phyloP scores from a whole-genome alignment of 148 eudicot genomes.

The Arbutus unedo region DNA sequence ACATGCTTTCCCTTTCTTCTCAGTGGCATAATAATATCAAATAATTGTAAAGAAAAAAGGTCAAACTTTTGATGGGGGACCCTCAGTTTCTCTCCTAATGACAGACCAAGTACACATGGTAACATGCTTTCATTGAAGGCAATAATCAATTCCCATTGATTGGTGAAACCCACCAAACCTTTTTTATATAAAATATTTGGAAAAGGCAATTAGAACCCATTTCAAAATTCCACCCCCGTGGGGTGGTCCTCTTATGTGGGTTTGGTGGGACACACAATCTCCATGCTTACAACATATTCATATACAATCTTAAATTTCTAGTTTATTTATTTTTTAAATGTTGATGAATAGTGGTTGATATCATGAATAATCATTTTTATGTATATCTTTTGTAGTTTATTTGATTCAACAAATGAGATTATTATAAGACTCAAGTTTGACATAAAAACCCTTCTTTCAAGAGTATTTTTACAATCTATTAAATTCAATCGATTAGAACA shows the following conservation, averaged over 20 bases:
- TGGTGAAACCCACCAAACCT: slow-evolving; percentile 12
- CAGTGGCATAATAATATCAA: background rate
- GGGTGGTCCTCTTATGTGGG: background rate
- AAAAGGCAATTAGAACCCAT: background rate
- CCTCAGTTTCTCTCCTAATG: background rate
- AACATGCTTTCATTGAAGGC: background rate
- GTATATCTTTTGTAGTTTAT: too few species aligned
- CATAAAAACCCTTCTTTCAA: too few species aligned
- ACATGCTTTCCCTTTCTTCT: background rate
- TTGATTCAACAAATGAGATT: too few species aligned
- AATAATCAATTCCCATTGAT: slow-evolving; percentile 1
- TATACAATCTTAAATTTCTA: background rate
- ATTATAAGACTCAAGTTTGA: too few species aligned
- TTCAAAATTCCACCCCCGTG: background rate
- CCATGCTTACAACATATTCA: background rate
- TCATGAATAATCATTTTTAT: too few species aligned
- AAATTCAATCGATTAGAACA: too few species aligned
- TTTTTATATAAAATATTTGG: background rate
- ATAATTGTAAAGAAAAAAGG: background rate
- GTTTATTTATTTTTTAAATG: too few species aligned
- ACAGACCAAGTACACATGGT: slow-evolving; percentile 14
- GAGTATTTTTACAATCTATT: too few species aligned
- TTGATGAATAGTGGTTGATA: too few species aligned
- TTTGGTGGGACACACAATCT: slow-evolving; percentile 10
- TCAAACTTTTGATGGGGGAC: background rate